Evolutionary conservation across 176 grass and related monocot genomes (phyloP).

Genomic region (Triticum aestivum): DNA sequence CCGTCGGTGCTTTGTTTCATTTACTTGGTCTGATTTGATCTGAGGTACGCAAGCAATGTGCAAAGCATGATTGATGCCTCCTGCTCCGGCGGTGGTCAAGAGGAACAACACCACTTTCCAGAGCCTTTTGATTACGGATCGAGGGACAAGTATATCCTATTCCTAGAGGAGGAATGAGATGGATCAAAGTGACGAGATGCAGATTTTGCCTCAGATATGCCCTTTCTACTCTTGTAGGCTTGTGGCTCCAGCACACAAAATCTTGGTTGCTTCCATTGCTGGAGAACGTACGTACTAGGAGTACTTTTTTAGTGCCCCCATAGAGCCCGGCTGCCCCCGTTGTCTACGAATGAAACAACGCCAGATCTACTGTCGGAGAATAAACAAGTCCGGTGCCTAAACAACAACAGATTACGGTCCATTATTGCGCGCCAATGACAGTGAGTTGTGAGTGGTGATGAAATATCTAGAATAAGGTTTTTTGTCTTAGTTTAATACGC

Average conservation of each 20-base stretch:
- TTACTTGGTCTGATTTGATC: not conserved
- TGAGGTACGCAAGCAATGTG: not conserved
- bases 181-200: not conserved
- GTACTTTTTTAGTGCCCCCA: too few relatives aligned
- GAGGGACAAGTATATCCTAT: not conserved
- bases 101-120: not conserved
- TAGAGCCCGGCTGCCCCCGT: not conserved
- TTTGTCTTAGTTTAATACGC: not conserved
- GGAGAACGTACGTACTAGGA: not conserved
- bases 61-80: not conserved
- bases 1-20: not conserved
- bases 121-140: not conserved
- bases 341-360: not conserved
- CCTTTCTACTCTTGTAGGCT: not conserved
- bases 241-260: not conserved
- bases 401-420: not conserved
- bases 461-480: too few relatives aligned
- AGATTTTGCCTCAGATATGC: not conserved
- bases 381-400: conserved; percentile 35
- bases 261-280: not conserved
- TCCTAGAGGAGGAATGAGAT: not conserved
- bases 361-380: conserved; percentile 11
- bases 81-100: not conserved
- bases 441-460: conserved; percentile 1
- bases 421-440: conserved; percentile 35